Percentiles rank a stretch among this genome's conserved stretches.
These are phyloP conservation scores for Lodderomyces orthopsilosis DNA, from an alignment of 1,139 yeast genomes.

Conservation along the genomic window DNA sequence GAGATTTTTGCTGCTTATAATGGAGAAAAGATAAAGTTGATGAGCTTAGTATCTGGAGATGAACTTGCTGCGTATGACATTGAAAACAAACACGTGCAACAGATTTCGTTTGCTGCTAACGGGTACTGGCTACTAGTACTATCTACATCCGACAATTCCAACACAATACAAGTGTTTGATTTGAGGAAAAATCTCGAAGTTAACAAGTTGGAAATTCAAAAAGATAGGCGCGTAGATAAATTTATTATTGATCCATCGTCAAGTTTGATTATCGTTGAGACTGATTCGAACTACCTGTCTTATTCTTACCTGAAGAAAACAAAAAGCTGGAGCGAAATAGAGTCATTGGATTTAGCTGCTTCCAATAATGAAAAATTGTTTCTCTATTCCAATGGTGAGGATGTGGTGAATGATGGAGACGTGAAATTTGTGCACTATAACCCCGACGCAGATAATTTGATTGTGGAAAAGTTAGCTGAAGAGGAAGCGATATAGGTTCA, in stretches of 20 bases:
- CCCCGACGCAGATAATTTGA: background rate
- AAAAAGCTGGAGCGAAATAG: conserved; percentile 34
- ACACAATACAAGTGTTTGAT: conserved; percentile 49
- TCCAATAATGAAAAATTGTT: background rate
- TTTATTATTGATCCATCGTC: conserved; percentile 49
- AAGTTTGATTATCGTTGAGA: conserved; percentile 25
- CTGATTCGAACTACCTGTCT: conserved; percentile 14
- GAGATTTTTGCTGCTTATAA: conserved; percentile 52
- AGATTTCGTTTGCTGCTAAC: conserved; percentile 57
- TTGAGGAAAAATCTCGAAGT: conserved; percentile 45
- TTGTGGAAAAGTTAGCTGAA: background rate
- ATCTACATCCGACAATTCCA: conserved; percentile 18
- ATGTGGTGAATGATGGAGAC: conserved; percentile 1
- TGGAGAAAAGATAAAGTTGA: conserved; percentile 12
- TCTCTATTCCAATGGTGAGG: background rate
- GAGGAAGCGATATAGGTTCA: background rate
- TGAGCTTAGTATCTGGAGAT: conserved; percentile 22
- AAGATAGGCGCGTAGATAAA: conserved; percentile 17
- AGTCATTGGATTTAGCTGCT: background rate
- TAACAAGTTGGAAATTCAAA: conserved; percentile 23
- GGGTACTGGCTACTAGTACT: conserved; percentile 63
- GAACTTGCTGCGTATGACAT: conserved; percentile 38
- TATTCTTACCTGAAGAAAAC: conserved; percentile 45
- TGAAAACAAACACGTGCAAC: conserved; percentile 11
- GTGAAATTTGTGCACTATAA: background rate